Base-by-base conservation (phyloP, 2,329 filamentous ascomycete species). In the Byssochlamys sp. region DNA sequence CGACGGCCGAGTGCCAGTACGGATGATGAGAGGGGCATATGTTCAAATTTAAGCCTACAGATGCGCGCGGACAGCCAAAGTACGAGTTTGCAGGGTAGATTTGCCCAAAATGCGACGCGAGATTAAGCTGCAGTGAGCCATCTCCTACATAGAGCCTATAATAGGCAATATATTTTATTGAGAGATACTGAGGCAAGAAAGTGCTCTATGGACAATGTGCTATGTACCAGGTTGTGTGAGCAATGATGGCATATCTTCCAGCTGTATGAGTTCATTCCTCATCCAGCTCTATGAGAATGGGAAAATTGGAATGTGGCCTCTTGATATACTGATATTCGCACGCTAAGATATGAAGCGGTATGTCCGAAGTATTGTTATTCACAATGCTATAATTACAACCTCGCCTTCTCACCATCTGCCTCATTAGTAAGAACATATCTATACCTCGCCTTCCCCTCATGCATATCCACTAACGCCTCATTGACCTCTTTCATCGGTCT, bases 391-490 rank as follows among this genome's bases (percentile, higher is more conserved):
- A 24, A 9, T 19, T 45, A 73, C 57, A 74, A 50, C 54, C 66
- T 74, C 29, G 69, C 65, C 58, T 66, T 60, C 1, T 24, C n/a
- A 19, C 52, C 55, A 35, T 59, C 60, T 49, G 55, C 57, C 51
- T 71, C 66, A 67, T 78, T 78, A 11, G 73, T 68, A 61, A 79
- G 59, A 26, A 78, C 76, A 68, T 74, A 78, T 28, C 77, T 64
- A 69, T 77, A 79, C 56, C 77, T 69, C 57, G 77, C 75, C 63
- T 75, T 77, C 1, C 74, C 73, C 35, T 63, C 70, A 63, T 76
- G 69, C 74, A 78, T 75, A 67, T 78, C 76, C 35, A 63, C 67
- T 58, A 78, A 63, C 0, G 73, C 73, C 54, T 66, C 59, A 64
- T 78, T 78, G 1, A 73, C 73, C 57, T 78, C 72, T 27, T 61